Conservation (phyloP, 2,329 filamentous ascomycete genomes). For the Fusarium oxysporum region DNA sequence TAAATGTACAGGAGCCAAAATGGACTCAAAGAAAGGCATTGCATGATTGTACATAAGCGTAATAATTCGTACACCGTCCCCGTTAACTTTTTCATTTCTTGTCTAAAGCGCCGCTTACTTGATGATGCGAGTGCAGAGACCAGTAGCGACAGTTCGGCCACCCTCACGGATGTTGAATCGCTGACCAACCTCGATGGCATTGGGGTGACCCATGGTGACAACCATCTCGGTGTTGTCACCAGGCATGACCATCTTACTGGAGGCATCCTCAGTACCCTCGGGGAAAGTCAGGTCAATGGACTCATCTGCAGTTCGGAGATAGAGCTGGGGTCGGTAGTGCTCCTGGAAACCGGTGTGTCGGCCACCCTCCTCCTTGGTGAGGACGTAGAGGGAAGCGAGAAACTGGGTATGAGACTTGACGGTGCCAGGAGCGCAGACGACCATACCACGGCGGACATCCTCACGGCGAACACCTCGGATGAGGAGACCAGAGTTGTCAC, state of each 20-base stretch:
- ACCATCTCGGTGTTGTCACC: slow-evolving; percentile 99
- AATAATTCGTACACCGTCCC: slow-evolving; percentile 43
- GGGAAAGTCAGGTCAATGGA: slow-evolving; percentile 85
- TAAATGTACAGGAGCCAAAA: slow-evolving; percentile 54
- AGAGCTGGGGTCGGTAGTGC: slow-evolving; percentile 98
- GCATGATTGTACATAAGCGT: slow-evolving; percentile 46
- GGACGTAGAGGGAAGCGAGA: slow-evolving; percentile 94
- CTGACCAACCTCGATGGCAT: slow-evolving; percentile 91
- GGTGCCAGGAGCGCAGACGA: slow-evolving; percentile 84
- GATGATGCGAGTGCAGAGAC: slow-evolving; percentile 80
- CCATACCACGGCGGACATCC: slow-evolving; percentile 95
- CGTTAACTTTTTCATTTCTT: slow-evolving; percentile 26
- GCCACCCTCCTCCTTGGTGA: slow-evolving; percentile 97
- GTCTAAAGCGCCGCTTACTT: slow-evolving; percentile 56
- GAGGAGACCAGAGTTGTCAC: slow-evolving; percentile 97
- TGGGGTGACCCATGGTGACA: slow-evolving; percentile 83
- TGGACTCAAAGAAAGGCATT: slow-evolving; percentile 46
- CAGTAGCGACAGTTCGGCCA: slow-evolving; percentile 88
- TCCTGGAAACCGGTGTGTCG: slow-evolving; percentile 94
- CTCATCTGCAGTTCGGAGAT: slow-evolving; percentile 91
- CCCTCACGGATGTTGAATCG: slow-evolving; percentile 99
- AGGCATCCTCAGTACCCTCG: slow-evolving; percentile 79
- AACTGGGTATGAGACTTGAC: slow-evolving; percentile 92
- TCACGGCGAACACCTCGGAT: slow-evolving; percentile 96
- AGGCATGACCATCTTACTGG: slow-evolving; percentile 90